Conservation (phyloP, 2,329 filamentous ascomycete genomes). For the Monascus ruber region DNA sequence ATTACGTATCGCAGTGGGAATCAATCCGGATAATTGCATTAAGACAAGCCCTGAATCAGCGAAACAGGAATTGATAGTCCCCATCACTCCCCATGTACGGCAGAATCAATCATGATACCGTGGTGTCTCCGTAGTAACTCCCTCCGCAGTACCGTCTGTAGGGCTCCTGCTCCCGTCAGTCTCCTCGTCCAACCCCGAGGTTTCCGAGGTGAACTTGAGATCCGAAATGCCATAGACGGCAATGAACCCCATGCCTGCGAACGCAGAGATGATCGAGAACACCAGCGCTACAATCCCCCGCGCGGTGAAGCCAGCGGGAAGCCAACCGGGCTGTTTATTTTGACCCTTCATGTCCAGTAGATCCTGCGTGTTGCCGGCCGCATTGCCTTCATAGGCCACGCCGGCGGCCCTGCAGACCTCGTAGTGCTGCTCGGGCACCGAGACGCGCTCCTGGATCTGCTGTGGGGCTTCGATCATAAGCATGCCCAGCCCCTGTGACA, state of each 20-base stretch:
- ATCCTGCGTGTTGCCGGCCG: constrained; percentile 58
- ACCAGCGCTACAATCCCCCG: constrained; percentile 63
- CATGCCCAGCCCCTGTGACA: constrained; percentile 54
- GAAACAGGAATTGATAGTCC: too few species aligned
- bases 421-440: constrained; percentile 51
- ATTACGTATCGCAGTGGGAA: too few species aligned
- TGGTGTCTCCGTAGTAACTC: too few species aligned
- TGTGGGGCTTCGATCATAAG: constrained; percentile 54
- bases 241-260: constrained; percentile 57
- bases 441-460: constrained; percentile 48
- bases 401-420: constrained; percentile 46
- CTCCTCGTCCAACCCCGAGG: too few species aligned
- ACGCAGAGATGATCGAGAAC: constrained; percentile 57
- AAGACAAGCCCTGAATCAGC: too few species aligned
- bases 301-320: constrained; percentile 60
- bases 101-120: too few species aligned
- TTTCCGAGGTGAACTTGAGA: constrained; percentile 2
- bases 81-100: too few species aligned
- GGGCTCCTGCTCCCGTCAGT: too few species aligned
- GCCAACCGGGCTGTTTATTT: constrained; percentile 41
- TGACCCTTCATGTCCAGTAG: constrained; percentile 53
- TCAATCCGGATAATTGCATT: too few species aligned
- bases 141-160: too few species aligned
- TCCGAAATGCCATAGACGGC: constrained; percentile 47
- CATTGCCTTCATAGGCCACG: constrained; percentile 54